Conservation (phyloP, 345 rosid genomes). For the Salix koriyanagi region DNA sequence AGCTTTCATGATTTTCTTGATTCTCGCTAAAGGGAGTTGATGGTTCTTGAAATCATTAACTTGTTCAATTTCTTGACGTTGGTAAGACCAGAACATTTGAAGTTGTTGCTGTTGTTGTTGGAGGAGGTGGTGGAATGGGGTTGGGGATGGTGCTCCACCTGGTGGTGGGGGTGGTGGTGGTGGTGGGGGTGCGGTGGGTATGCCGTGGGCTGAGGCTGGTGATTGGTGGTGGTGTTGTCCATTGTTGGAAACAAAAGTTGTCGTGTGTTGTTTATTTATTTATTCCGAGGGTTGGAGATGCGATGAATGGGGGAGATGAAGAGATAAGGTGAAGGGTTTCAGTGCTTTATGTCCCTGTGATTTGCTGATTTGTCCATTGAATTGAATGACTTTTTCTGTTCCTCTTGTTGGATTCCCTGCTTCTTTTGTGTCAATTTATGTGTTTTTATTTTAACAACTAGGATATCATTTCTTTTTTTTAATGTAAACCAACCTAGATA, state of each 20-base stretch:
- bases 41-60: constrained; percentile 94
- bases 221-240: constrained; percentile 20
- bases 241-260: background rate
- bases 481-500: no score
- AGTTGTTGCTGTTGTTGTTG: constrained; percentile 93
- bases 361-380: background rate
- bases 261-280: background rate
- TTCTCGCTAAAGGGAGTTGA: constrained; percentile 88
- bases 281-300: background rate
- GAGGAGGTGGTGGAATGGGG: constrained; percentile 74
- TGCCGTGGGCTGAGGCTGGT: constrained; percentile 53
- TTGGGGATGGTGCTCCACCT: constrained; percentile 32
- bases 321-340: constrained; percentile 1
- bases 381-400: background rate
- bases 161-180: constrained; percentile 25
- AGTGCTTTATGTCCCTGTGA: background rate
- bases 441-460: background rate
- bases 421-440: background rate
- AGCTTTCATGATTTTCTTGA: constrained; percentile 98
- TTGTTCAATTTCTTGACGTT: constrained; percentile 87
- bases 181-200: constrained; percentile 40
- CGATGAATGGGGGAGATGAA: constrained; percentile 13
- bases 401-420: background rate
- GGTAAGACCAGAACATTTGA: constrained; percentile 87
- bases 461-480: no score